Conservation (phyloP, 2,329 filamentous ascomycete genomes). For the Ceratocystis destructans region DNA sequence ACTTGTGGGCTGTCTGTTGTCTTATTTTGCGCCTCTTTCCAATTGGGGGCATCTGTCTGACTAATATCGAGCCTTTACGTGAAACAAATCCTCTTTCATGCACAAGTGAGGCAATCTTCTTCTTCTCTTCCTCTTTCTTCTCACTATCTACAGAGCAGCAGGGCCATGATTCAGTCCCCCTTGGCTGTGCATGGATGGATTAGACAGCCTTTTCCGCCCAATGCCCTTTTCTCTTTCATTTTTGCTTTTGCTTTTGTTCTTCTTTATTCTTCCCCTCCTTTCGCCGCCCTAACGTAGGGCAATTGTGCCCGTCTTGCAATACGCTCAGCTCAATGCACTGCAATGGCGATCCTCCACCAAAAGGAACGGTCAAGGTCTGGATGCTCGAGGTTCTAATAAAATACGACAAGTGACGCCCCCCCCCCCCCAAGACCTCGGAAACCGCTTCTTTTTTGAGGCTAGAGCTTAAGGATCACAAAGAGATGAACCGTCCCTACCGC, state of each 20-base stretch:
- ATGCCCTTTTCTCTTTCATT: not conserved
- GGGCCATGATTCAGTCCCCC: not conserved
- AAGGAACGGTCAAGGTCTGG: not conserved
- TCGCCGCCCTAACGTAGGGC: not conserved
- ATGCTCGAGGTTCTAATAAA: not conserved
- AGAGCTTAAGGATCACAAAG: not conserved
- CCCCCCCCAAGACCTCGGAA: not conserved
- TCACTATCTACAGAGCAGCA: not conserved
- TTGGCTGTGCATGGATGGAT: not conserved
- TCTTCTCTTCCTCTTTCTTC: not conserved
- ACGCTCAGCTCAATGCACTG: conserved; percentile 4
- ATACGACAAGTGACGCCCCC: not conserved
- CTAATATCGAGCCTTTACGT: not conserved
- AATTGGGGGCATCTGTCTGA: not conserved
- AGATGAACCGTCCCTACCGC: conserved; percentile 5
- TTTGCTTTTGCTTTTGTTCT: not conserved
- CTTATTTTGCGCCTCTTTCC: not conserved
- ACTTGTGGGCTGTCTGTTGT: no score
- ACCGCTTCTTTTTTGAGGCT: not conserved
- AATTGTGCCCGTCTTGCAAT: not conserved
- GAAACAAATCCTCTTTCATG: conserved; percentile 5
- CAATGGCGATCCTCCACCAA: not conserved
- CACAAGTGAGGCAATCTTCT: not conserved
- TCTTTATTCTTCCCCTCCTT: not conserved
- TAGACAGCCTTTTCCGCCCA: not conserved